Evolutionary conservation across 2,329 filamentous ascomycete genomes (phyloP).

Genomic region (Colletotrichum godetiae): DNA sequence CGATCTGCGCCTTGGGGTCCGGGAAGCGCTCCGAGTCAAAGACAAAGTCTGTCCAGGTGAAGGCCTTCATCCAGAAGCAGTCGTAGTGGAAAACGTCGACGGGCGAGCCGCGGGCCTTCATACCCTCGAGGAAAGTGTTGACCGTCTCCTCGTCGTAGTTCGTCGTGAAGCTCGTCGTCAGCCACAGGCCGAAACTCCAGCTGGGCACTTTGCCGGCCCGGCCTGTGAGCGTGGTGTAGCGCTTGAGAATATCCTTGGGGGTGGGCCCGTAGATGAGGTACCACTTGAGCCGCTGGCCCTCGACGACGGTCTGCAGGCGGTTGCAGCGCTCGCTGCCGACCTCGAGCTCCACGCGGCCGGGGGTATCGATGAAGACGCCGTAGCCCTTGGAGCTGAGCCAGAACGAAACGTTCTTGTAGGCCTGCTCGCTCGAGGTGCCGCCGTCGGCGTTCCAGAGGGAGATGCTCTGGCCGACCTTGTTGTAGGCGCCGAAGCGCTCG

Average conservation of each 20-base stretch:
- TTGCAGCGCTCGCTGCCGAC: slow-evolving; percentile 80
- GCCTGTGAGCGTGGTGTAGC: slow-evolving; percentile 76
- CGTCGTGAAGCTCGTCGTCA: slow-evolving; percentile 81
- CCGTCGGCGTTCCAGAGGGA: slow-evolving; percentile 73
- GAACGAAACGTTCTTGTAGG: slow-evolving; percentile 79
- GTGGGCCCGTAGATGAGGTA: slow-evolving; percentile 78
- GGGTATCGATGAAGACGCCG: slow-evolving; percentile 79
- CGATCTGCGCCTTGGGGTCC: slow-evolving; percentile 73
- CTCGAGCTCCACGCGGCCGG: slow-evolving; percentile 77
- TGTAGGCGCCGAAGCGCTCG: slow-evolving; percentile 81
- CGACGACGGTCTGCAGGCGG: slow-evolving; percentile 75
- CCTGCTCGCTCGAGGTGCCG: slow-evolving; percentile 76
- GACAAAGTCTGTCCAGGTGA: slow-evolving; percentile 80
- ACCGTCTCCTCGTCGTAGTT: slow-evolving; percentile 78
- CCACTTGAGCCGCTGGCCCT: slow-evolving; percentile 78
- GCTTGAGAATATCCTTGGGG: slow-evolving; percentile 76
- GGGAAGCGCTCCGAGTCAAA: slow-evolving; percentile 77
- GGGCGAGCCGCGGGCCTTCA: slow-evolving; percentile 72
- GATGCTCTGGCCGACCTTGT: slow-evolving; percentile 79
- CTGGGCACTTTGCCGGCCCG: slow-evolving; percentile 72
- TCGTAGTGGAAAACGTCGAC: slow-evolving; percentile 82
- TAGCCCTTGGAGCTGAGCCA: slow-evolving; percentile 80
- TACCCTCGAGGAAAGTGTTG: slow-evolving; percentile 74
- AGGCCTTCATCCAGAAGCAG: slow-evolving; percentile 82
- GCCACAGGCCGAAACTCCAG: slow-evolving; percentile 83